Base-by-base conservation (phyloP, 441 rosid genomes). In the Populus tomentosa region DNA sequence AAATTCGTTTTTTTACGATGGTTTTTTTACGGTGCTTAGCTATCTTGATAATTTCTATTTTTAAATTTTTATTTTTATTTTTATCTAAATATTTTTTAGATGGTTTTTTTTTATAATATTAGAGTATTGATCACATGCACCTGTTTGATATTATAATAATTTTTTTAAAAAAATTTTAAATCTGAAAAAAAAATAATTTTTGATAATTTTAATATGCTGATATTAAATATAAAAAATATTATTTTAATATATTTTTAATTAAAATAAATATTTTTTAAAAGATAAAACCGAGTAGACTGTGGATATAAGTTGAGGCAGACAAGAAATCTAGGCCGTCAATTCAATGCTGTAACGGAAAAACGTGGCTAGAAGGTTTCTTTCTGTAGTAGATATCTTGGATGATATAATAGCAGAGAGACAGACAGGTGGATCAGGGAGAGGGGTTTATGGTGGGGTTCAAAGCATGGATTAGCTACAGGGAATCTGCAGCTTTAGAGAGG, bases 401-500 rank as follows among this genome's bases (percentile, higher is more conserved):
- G 5, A 56, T 6, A 56, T 20, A 56, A 56, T 20, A 56, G 23
- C 10, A 56, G 23, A 56, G 63, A 56, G 63, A 56, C 20, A 7
- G 63, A 56, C 4, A 24, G 28, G 30, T 20, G 67, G 68, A n/a
- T 26, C 23, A 53, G 71, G 26, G 26, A 71, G 21, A 10, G 33
- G 71, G n/a, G 26, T 67, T 21, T 5, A 38, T 26, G 63, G 75
- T 67, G 70, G 77, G 82, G 62, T 18, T 72, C 32, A 61, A 71
- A 40, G 20, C 30, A 67, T 32, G 68, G 36, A 68, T 9, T 32
- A 18, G 10, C 30, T 62, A 50, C 4, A 46, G 20, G 33, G n/a
- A 73, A 70, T 10, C 16, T n/a, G 26, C 24, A 75, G 21, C 46
- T 67, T 61, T 61, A 16, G 10, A 18, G 35, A 6, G n/a, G 66